A percentile compares a stretch with the other conserved stretches of the same genome.
Conservation (phyloP, 495 filamentous ascomycete genomes). For the Talaromyces stipitatus region DNA sequence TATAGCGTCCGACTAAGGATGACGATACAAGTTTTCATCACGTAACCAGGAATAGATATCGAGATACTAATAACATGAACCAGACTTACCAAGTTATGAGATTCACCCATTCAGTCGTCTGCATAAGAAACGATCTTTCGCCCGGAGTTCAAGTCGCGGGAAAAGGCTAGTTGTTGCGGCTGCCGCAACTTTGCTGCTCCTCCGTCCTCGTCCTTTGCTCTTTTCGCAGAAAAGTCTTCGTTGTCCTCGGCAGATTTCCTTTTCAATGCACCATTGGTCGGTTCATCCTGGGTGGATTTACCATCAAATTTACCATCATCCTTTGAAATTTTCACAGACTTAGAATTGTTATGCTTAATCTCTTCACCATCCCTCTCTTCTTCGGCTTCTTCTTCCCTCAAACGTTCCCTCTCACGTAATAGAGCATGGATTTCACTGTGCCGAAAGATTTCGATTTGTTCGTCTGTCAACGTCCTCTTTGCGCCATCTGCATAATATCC, state of each 20-base stretch:
- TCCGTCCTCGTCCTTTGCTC: neutral
- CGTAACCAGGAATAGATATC: neutral
- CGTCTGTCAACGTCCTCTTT: slow-evolving; percentile 87
- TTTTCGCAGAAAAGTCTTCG: neutral
- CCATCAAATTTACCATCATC: neutral
- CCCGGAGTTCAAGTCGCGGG: neutral
- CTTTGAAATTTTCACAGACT: neutral
- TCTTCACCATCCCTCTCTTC: neutral
- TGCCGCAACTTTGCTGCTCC: neutral
- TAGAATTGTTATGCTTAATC: neutral
- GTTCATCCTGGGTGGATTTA: neutral
- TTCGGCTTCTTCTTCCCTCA: slow-evolving; percentile 20
- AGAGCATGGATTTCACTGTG: slow-evolving; percentile 79
- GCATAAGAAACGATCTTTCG: slow-evolving; percentile 3
- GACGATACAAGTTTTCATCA: slow-evolving; percentile 27
- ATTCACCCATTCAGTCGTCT: neutral
- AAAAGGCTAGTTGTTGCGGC: neutral
- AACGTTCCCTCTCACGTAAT: slow-evolving; percentile 43
- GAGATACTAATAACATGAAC: neutral
- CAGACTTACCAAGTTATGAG: neutral
- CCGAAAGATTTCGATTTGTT: slow-evolving; percentile 83
- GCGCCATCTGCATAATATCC: slow-evolving; percentile 86
- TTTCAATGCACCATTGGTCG: neutral
- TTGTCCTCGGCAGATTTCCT: neutral
- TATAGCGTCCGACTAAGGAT: slow-evolving; percentile 26